Base-by-base conservation (phyloP, 768 basidiomycete genomes). In the Lactarius hengduanensis region DNA sequence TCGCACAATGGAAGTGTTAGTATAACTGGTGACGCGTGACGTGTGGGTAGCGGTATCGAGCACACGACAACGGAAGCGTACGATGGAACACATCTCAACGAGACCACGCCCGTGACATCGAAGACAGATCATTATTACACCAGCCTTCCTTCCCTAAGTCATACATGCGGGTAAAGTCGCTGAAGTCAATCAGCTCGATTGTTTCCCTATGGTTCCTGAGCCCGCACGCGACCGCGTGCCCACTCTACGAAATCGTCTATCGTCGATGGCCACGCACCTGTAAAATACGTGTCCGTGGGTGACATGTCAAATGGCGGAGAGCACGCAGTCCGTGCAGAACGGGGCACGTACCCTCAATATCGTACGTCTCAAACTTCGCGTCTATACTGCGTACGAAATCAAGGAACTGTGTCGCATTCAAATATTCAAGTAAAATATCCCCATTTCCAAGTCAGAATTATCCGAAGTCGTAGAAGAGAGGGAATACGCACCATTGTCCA, bases 221-320 rank as follows among this genome's bases (percentile, higher is more conserved):
- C 53, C 8, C 61, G 65, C 55, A 81, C 66, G 57, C 80, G 77
- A 68, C 76, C 76, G 73, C 81, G 85, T 47, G 85, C 89, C 72
- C 81, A 88, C 62, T 82, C 85, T 18, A 92, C 91, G 71, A 92
- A 94, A 60, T 91, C 90, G 71, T 95, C 92, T 68, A 94, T 90
- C 28, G 88, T 83, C 43, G 91, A 92, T 5, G 92, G 92, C 92
- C 92, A 94, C 2, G 93, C 89, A 57, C 84, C 92, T 92, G 72
- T 22, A 67, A 60, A 54, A 20, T 38, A 34, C 38, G 55, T 70
- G 69, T 66, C 68, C 59, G 63, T 38, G 53, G 58, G 58, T 18
- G 41, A 43, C 36, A 59, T 63, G 63, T 47, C 57, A 71, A 40
- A 30, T 30, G 62, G 56, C 43, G 36, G 57, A 38, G 53, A 53